These are phyloP conservation scores for Apiospora phragmitis DNA, from an alignment of 2,329 filamentous ascomycete species.

Conservation along the genomic window DNA sequence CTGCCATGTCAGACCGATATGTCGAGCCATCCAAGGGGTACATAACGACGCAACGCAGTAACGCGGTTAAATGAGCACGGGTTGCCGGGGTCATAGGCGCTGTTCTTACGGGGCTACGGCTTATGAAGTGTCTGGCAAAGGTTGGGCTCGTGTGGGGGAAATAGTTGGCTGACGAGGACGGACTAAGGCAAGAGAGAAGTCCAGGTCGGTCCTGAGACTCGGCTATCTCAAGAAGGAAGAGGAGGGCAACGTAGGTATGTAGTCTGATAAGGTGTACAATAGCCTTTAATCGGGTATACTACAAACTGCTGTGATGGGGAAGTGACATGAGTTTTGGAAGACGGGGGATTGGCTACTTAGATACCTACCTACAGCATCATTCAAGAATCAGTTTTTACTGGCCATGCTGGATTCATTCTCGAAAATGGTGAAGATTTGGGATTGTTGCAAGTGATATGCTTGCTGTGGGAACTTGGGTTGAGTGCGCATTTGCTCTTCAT, in stretches of 20 bases:
- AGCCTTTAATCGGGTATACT: neutral
- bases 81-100: neutral
- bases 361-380: neutral
- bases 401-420: neutral
- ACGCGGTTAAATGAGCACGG: neutral
- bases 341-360: neutral
- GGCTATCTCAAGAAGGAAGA: neutral
- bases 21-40: neutral
- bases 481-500: neutral
- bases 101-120: neutral
- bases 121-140: neutral
- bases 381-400: slow-evolving; percentile 3
- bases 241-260: neutral
- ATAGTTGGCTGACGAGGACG: neutral
- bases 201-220: neutral
- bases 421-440: neutral
- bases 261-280: neutral
- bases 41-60: slow-evolving; percentile 1
- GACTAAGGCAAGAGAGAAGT: neutral
- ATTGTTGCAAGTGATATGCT: neutral
- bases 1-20: neutral
- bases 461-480: neutral
- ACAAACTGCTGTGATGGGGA: neutral
- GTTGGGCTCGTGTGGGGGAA: neutral
- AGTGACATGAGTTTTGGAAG: neutral